These are phyloP conservation scores for Linanthus parryae DNA, from an alignment of 148 eudicot genomes.

Conservation along the genomic window DNA sequence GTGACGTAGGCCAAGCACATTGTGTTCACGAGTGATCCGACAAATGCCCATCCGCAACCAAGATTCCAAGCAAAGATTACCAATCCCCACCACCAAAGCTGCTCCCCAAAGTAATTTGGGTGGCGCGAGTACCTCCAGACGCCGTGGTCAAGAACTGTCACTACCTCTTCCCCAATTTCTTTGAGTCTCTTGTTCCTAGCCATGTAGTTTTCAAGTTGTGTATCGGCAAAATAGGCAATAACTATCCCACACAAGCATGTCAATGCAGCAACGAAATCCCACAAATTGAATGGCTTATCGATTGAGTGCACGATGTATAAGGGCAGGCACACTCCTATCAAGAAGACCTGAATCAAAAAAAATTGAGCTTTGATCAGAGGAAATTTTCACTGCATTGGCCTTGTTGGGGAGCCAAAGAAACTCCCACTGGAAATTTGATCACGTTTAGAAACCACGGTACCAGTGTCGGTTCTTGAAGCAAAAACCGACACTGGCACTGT, in stretches of 20 bases:
- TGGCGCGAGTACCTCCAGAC: constrained; percentile 85
- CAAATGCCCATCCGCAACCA: constrained; percentile 49
- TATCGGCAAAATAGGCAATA: constrained; percentile 68
- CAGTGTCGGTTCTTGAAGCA: no score
- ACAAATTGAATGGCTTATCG: constrained; percentile 44
- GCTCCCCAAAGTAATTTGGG: constrained; percentile 96
- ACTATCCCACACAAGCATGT: constrained; percentile 55
- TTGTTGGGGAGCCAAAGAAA: no score
- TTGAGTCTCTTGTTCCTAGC: constrained; percentile 43
- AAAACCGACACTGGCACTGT: no score
- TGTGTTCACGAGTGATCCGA: constrained; percentile 65
- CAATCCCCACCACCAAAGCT: constrained; percentile 98
- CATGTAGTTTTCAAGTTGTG: constrained; percentile 63
- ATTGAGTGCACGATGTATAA: constrained; percentile 59
- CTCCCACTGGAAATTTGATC: no score
- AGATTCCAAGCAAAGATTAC: constrained; percentile 70
- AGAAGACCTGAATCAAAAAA: constrained; percentile 67
- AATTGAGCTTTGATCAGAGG: no score
- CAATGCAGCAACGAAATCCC: constrained; percentile 51
- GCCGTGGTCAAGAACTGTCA: constrained; percentile 58
- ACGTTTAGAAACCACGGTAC: no score
- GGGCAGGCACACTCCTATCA: constrained; percentile 68
- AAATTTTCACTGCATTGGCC: no score
- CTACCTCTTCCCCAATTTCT: constrained; percentile 34
- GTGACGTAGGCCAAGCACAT: constrained; percentile 80